These are phyloP conservation scores for Hsuehochloa calcarea DNA, from an alignment of 176 grass and related monocot species.

Conservation along the genomic window DNA sequence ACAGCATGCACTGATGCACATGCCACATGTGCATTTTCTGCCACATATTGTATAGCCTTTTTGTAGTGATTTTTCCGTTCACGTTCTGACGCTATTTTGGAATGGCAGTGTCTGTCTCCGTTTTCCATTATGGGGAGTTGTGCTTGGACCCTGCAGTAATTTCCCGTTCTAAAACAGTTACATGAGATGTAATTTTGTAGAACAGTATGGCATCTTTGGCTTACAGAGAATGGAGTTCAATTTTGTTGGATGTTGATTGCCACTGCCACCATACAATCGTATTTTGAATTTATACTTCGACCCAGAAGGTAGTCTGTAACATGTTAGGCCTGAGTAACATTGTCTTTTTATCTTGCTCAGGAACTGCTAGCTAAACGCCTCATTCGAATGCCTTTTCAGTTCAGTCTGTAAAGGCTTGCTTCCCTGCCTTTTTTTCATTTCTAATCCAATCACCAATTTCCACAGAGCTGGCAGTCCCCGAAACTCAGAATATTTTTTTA, in stretches of 20 bases:
- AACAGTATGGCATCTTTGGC: not conserved
- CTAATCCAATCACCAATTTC: not conserved
- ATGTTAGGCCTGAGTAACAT: too few relatives aligned
- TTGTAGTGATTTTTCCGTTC: not conserved
- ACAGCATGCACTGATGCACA: slow-evolving; percentile 2
- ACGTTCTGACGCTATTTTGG: slow-evolving; percentile 21
- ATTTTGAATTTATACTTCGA: not conserved
- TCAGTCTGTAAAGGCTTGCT: not conserved
- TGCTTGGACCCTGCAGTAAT: not conserved
- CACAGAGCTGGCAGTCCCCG: not conserved
- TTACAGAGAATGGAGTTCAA: not conserved
- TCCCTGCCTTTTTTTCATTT: too few relatives aligned
- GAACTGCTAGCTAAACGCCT: not conserved
- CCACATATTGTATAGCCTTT: not conserved
- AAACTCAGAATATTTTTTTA: not conserved
- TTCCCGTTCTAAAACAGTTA: not conserved
- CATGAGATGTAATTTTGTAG: not conserved
- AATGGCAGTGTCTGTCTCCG: not conserved
- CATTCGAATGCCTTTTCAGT: not conserved
- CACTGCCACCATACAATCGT: not conserved
- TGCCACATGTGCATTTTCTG: not conserved
- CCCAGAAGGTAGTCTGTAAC: not conserved
- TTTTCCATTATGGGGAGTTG: not conserved
- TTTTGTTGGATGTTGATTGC: not conserved
- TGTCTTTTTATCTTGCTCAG: not conserved